Conservation (phyloP, 2,329 filamentous ascomycete genomes). For the Diplodia scrobiculata region DNA sequence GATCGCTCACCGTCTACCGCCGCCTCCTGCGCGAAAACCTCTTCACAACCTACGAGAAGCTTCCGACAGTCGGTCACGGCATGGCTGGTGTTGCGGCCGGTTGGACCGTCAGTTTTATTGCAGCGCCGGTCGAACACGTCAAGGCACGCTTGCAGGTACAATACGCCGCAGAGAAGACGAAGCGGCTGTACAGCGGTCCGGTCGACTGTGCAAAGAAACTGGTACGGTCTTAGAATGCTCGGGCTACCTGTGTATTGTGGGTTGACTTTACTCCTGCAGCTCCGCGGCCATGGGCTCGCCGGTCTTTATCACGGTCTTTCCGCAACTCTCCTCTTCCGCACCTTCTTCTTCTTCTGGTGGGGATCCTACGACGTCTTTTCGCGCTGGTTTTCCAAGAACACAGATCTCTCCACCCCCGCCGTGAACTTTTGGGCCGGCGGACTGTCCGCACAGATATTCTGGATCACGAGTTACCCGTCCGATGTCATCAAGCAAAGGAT, state of each 20-base stretch:
- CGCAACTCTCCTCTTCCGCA: slow-evolving; percentile 84
- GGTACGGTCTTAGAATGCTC: slow-evolving; percentile 37
- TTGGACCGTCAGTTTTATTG: slow-evolving; percentile 86
- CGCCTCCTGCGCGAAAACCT: slow-evolving; percentile 78
- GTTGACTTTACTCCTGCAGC: not conserved
- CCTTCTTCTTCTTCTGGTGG: slow-evolving; percentile 99
- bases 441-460: slow-evolving; percentile 89
- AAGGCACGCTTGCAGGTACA: slow-evolving; percentile 94
- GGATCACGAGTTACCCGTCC: slow-evolving; percentile 86
- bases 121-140: slow-evolving; percentile 90
- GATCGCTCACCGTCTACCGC: slow-evolving; percentile 86
- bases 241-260: not conserved
- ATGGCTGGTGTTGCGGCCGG: slow-evolving; percentile 86
- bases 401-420: slow-evolving; percentile 70
- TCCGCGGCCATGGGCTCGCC: slow-evolving; percentile 67
- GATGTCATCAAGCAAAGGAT: slow-evolving; percentile 95
- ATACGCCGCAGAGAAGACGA: slow-evolving; percentile 76
- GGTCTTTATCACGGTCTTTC: slow-evolving; percentile 84
- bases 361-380: slow-evolving; percentile 88
- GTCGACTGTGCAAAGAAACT: slow-evolving; percentile 79
- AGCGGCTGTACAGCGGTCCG: slow-evolving; percentile 81
- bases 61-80: slow-evolving; percentile 80
- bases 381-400: slow-evolving; percentile 65
- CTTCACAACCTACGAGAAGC: slow-evolving; percentile 61
- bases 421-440: slow-evolving; percentile 98